A percentile compares a stretch with the other conserved stretches of the same genome.
Conservation (phyloP, 305 asterid species). For the Euphrasia arctica region DNA sequence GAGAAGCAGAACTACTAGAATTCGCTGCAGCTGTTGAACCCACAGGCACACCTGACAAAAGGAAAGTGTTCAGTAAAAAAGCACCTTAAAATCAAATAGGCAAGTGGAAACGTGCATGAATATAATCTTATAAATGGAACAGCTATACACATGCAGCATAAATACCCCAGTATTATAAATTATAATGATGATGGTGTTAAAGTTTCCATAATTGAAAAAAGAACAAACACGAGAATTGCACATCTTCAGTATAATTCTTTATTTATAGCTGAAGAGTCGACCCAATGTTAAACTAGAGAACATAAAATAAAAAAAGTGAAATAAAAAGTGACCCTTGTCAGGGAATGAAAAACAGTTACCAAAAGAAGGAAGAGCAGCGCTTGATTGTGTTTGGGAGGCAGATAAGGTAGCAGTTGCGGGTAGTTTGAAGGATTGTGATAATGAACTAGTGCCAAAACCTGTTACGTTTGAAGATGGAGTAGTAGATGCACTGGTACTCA, state of each 20-base stretch:
- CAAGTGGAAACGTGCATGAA: conserved; percentile 3
- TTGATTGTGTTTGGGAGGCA: conserved; percentile 36
- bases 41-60: conserved; percentile 39
- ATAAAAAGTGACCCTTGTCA: background rate
- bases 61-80: conserved; percentile 23
- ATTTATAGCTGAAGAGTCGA: background rate
- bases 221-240: background rate
- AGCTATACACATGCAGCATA: too few relatives aligned
- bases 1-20: conserved; percentile 58
- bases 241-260: conserved; percentile 9
- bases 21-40: conserved; percentile 49
- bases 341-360: conserved; percentile 30
- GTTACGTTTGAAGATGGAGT: conserved; percentile 39
- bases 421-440: conserved; percentile 32
- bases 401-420: conserved; percentile 31
- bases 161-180: too few relatives aligned
- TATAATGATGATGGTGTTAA: background rate
- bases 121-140: background rate
- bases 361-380: conserved; percentile 36
- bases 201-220: conserved; percentile 5
- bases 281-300: background rate
- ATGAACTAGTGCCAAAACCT: conserved; percentile 41
- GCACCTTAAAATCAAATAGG: conserved; percentile 2
- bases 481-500: conserved; percentile 29
- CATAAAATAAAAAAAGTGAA: too few relatives aligned